Base-by-base conservation (phyloP, 768 basidiomycete genomes). In the Mrakia blollopis region DNA sequence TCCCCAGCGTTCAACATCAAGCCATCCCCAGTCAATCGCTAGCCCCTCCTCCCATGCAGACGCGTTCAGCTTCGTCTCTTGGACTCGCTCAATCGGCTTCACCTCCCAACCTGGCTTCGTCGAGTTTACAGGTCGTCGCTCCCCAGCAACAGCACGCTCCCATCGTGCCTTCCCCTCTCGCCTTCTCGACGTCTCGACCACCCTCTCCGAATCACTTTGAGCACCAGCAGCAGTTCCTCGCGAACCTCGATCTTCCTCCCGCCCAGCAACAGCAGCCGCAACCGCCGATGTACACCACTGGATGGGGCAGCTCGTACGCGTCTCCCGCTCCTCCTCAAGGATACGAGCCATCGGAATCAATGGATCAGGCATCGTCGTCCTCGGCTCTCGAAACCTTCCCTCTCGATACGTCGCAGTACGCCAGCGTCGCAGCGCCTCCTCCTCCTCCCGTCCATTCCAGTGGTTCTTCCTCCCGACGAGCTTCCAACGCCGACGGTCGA, bases 1-100 rank as follows among this genome's bases (percentile, higher is more conserved):
- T 81, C 78, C 84, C 84, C 5, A 82, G 82, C 37, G 82, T 81
- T 11, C 81, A 82, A 74, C 81, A 83, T 62, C 61, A 67, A 23
- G 44, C 65, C 25, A 73, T 82, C 0, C 83, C 82, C 8, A 80
- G 80, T 74, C 72, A 73, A 44, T 30, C 63, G 28, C 23, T 67
- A 2, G 37, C 50, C 25, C 16, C 76, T 6, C 44, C 28, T 39
- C 61, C 70, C 30, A 60, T 60, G 30, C 71, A 63, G 41, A 71
- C 76, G 6, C 37, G 68, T n/a, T 57, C 76, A 7, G 54, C 47
- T 80, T 82, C 76, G 72, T 75, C 61, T 70, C 79, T 3, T 62
- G 47, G 63, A n/a, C 25, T 63, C 28, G 39, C 60, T 44, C 32
- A 41, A 28, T 35, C 30, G 50, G 13, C 25, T 13, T 28, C 44